Percentiles rank a stretch among this genome's conserved stretches.
Conservation (phyloP, 1,284 basidiomycete genomes). For the Ganoderma sinense region DNA sequence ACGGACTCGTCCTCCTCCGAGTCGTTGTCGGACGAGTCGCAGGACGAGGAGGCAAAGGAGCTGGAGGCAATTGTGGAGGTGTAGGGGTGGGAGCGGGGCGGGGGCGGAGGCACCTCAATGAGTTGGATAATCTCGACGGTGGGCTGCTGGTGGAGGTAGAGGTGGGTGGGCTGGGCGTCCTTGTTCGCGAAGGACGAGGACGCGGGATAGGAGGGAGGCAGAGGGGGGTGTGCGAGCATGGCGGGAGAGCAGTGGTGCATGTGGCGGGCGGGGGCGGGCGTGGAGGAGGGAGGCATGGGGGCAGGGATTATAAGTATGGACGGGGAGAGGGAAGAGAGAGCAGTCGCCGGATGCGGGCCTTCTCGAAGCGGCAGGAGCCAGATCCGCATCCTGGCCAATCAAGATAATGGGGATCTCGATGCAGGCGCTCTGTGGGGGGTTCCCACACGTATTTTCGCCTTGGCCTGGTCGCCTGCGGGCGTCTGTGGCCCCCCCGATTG, state of each 20-base stretch:
- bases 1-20: slow-evolving; percentile 52
- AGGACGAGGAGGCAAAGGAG: slow-evolving; percentile 49
- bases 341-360: slow-evolving; percentile 17
- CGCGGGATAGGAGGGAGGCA: slow-evolving; percentile 41
- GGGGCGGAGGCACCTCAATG: slow-evolving; percentile 69
- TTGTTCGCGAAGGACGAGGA: slow-evolving; percentile 43
- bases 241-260: slow-evolving; percentile 31
- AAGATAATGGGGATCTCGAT: slow-evolving; percentile 38
- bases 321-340: slow-evolving; percentile 20
- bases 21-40: slow-evolving; percentile 44
- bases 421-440: neutral
- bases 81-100: slow-evolving; percentile 53
- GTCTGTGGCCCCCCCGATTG: slow-evolving; percentile 14
- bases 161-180: slow-evolving; percentile 45
- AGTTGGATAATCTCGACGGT: slow-evolving; percentile 76
- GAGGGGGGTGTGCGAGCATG: slow-evolving; percentile 32
- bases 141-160: slow-evolving; percentile 60
- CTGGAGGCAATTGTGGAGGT: slow-evolving; percentile 35
- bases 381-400: slow-evolving; percentile 36
- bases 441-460: slow-evolving; percentile 23
- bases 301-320: slow-evolving; percentile 34
- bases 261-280: slow-evolving; percentile 16
- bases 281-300: slow-evolving; percentile 21
- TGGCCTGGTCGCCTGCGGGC: slow-evolving; percentile 11
- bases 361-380: slow-evolving; percentile 31